Evolutionary conservation across 768 basidiomycete genomes (phyloP).

Genomic region (Termitomyces sp.): DNA sequence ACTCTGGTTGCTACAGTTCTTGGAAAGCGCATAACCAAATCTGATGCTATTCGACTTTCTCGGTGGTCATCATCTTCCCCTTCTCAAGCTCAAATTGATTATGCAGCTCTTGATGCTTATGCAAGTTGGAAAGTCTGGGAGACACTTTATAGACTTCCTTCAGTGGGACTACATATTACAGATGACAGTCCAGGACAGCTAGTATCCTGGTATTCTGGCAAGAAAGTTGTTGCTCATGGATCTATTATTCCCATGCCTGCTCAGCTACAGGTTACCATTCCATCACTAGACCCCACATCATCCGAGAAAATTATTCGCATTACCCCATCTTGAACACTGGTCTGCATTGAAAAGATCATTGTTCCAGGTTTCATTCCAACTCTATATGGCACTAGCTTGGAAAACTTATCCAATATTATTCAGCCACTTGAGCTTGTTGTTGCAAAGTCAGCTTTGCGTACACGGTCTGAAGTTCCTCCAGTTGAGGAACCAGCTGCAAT

Average conservation of each 20-base stretch:
- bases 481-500: not conserved
- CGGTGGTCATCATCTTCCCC: not conserved
- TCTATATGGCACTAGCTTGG: not conserved
- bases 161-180: not conserved
- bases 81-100: not conserved
- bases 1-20: not conserved
- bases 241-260: no score
- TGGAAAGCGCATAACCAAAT: not conserved
- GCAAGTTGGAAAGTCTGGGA: not conserved
- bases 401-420: not conserved
- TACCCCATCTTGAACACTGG: not conserved
- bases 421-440: not conserved
- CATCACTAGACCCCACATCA: not conserved
- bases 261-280: no score
- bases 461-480: not conserved
- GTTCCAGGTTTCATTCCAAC: not conserved
- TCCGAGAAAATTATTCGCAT: not conserved
- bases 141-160: not conserved
- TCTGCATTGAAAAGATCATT: not conserved
- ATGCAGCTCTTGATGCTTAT: not conserved
- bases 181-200: not conserved
- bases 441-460: not conserved
- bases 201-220: not conserved
- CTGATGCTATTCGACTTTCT: not conserved
- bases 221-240: not conserved